Conservation (phyloP, 2,329 filamentous ascomycete species). For the Grosmannia clavigera region DNA sequence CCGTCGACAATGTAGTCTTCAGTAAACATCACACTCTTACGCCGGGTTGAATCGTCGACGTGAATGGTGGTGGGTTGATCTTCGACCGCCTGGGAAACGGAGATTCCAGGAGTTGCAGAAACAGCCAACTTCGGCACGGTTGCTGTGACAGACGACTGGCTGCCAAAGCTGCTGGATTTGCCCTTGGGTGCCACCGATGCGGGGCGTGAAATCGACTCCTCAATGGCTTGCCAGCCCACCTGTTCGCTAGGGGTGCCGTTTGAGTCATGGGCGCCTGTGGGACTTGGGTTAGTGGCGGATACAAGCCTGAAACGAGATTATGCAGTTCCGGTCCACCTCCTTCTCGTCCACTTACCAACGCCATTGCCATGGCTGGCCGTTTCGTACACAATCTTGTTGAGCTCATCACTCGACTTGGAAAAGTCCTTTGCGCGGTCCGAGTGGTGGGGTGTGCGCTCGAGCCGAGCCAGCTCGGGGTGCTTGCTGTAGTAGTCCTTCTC, state of each 20-base stretch:
- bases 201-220: conserved; percentile 63
- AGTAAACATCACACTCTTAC: conserved; percentile 30
- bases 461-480: conserved; percentile 69
- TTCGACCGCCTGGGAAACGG: conserved; percentile 18
- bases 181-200: conserved; percentile 10
- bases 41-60: conserved; percentile 52
- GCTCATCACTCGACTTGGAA: conserved; percentile 76
- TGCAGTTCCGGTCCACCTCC: neutral
- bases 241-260: conserved; percentile 78
- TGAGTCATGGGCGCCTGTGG: conserved; percentile 49
- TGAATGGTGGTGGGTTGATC: conserved; percentile 48
- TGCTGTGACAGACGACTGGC: conserved; percentile 11
- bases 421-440: conserved; percentile 54
- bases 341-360: conserved; percentile 29
- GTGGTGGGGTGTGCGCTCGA: conserved; percentile 51
- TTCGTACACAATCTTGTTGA: conserved; percentile 79
- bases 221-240: conserved; percentile 74
- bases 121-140: conserved; percentile 19
- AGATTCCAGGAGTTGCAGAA: conserved; percentile 15
- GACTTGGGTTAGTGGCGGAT: neutral
- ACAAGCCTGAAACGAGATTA: neutral
- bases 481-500: conserved; percentile 89
- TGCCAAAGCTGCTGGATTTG: conserved; percentile 8
- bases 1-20: conserved; percentile 28
- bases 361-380: conserved; percentile 44